A percentile compares a stretch with the other conserved stretches of the same genome.
Evolutionary conservation across 176 grass and related monocot species (phyloP).

Genomic region (Aegilops longissima): DNA sequence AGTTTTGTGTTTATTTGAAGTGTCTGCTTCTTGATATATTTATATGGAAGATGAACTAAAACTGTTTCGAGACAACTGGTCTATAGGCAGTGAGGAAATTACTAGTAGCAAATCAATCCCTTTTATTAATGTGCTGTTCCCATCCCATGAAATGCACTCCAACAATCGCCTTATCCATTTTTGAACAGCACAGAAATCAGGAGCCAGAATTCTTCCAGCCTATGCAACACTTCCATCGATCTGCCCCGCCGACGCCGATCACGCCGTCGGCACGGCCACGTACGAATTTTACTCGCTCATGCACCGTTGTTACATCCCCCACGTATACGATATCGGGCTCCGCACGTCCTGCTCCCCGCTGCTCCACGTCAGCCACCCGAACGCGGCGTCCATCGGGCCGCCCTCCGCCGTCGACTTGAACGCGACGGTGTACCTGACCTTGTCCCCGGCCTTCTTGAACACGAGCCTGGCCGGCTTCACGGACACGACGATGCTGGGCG

Average conservation of each 20-base stretch:
- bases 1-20: too few relatives aligned
- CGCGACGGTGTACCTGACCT: conserved; percentile 52
- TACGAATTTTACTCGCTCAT: neutral
- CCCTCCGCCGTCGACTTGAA: conserved; percentile 53
- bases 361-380: conserved; percentile 83
- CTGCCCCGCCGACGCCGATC: neutral
- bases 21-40: too few relatives aligned
- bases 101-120: neutral
- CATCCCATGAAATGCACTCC: neutral
- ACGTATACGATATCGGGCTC: conserved; percentile 71
- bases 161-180: neutral
- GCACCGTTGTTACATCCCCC: conserved; percentile 30
- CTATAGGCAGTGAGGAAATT: neutral
- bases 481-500: conserved; percentile 50
- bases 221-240: neutral
- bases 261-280: neutral
- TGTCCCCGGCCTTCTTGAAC: conserved; percentile 59
- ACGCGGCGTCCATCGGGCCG: conserved; percentile 44
- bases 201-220: conserved; percentile 11
- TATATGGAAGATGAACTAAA: too few relatives aligned
- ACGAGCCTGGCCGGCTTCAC: conserved; percentile 68
- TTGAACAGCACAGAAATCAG: neutral
- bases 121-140: conserved; percentile 3
- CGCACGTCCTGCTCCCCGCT: conserved; percentile 57
- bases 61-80: too few relatives aligned